Evolutionary conservation across 805 yeast genomes (phyloP).

Genomic region (Yarrowia phangngaensis): DNA sequence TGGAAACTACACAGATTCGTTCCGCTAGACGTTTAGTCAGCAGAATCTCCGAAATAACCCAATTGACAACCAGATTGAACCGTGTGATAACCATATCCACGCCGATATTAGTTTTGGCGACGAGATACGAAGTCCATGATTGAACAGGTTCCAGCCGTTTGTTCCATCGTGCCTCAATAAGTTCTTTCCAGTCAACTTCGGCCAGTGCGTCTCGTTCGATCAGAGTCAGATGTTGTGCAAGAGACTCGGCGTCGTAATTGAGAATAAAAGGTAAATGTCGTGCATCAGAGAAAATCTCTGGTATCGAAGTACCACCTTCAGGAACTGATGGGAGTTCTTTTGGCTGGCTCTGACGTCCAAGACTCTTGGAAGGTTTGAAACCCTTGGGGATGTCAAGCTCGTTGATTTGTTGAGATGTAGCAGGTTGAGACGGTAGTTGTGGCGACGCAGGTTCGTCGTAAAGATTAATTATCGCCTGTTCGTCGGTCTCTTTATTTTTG

Average conservation of each 20-base stretch:
- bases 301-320: background rate
- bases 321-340: too few species aligned
- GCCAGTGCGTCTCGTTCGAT: conserved; percentile 79
- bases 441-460: too few species aligned
- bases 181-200: conserved; percentile 89
- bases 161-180: conserved; percentile 72
- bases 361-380: conserved; percentile 15
- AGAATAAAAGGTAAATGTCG: conserved; percentile 80
- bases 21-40: conserved; percentile 59
- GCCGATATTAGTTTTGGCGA: conserved; percentile 59
- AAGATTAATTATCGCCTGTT: conserved; percentile 7
- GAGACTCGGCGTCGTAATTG: conserved; percentile 58
- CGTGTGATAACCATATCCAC: conserved; percentile 77
- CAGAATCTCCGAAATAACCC: conserved; percentile 86
- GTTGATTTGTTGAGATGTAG: background rate
- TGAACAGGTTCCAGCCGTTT: conserved; percentile 61
- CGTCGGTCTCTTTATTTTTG: background rate
- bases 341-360: too few species aligned
- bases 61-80: conserved; percentile 82
- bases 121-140: conserved; percentile 78
- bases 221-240: conserved; percentile 79
- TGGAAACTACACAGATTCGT: conserved; percentile 67
- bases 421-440: too few species aligned
- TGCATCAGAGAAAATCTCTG: conserved; percentile 37
- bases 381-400: conserved; percentile 23